A percentile compares a stretch with the other conserved stretches of the same genome.
phyloP scores from a whole-genome alignment of 139 green algal species.

The Dunaliella primolecta region DNA sequence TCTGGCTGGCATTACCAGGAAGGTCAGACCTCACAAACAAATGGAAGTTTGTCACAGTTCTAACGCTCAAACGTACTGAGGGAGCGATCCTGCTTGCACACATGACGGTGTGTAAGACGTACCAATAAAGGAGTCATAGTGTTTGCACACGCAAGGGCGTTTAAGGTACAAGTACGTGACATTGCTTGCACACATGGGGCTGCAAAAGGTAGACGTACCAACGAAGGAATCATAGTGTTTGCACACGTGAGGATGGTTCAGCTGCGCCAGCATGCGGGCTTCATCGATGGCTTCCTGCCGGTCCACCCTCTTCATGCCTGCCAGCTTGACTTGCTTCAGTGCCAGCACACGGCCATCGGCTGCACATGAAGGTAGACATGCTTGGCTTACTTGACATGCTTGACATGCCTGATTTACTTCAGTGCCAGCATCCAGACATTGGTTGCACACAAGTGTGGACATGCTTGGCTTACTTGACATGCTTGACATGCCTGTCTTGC shows the following conservation, averaged over 20 bases:
- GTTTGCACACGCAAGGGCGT: slow-evolving; percentile 53
- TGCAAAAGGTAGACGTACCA: too few relatives aligned
- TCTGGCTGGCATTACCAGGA: too few relatives aligned
- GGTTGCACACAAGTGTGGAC: too few relatives aligned
- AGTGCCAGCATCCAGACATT: too few relatives aligned
- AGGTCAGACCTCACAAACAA: too few relatives aligned
- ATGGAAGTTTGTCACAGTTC: too few relatives aligned
- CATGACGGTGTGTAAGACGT: too few relatives aligned
- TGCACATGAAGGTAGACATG: slow-evolving; percentile 16
- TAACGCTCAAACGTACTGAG: too few relatives aligned
- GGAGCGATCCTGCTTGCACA: too few relatives aligned
- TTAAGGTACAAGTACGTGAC: slow-evolving; percentile 52
- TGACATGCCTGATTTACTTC: too few relatives aligned
- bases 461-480: too few relatives aligned
- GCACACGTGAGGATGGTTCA: slow-evolving; percentile 58
- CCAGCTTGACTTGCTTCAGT: slow-evolving; percentile 67
- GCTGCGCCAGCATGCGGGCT: slow-evolving; percentile 56
- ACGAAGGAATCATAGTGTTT: slow-evolving; percentile 65
- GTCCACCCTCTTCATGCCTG: slow-evolving; percentile 55
- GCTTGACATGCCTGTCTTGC: slow-evolving; percentile 57
- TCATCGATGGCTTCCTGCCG: slow-evolving; percentile 67
- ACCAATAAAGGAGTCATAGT: slow-evolving; percentile 67
- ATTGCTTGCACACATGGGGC: too few relatives aligned
- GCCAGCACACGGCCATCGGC: slow-evolving; percentile 55
- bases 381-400: background rate